Base-by-base conservation (phyloP, 805 yeast species). In the Kregervanrija delftensis region DNA sequence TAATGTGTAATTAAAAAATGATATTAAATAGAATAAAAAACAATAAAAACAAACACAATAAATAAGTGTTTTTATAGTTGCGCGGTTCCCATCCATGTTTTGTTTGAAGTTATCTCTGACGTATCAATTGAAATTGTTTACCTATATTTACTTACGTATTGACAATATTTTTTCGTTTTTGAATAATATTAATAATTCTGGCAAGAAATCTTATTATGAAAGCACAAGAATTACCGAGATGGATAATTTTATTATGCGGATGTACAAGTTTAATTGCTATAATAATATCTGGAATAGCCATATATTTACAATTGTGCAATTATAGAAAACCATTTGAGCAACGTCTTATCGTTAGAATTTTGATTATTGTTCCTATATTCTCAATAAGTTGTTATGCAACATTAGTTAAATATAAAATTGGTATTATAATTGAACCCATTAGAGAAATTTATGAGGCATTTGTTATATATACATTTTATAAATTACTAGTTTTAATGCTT, bases 391-490 rank as follows among this genome's bases (percentile, higher is more conserved):
- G 96, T 57, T 84, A 76, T 56, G 53, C 75, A 3, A 73, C 79
- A 53, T 69, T 82, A 15, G 65, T 68, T 13, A 66, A 70, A 60
- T 77, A 70, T n/a, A 52, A 53, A 4, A 49, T 67, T 30, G 78
- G 72, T 40, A 66, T 61, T 44, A 68, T 69, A 45, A 53, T 88
- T 3, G 93, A 85, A 53, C 95, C 96, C 0, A 55, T 86, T 0
- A 71, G 93, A 38, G 99, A 93, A 60, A 77, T 91, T 1, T 93
- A 93, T 63, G 99, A 93, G 63, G 97, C 98, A 0, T 87, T 93
- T 65, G 96, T 90, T 32, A 86, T 93, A 32, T 93, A 93, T 63
- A 88, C 96, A 2, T 93, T 93, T 61, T 91, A 86, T 68, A 76
- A 91, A 31, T 70, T 89, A 30, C 68, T 93, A 44, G 88, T 95